Evolutionary conservation across 441 rosid species (phyloP), one percentile per base, ranked within the genome.

Genomic region (Daphne laureola): DNA sequence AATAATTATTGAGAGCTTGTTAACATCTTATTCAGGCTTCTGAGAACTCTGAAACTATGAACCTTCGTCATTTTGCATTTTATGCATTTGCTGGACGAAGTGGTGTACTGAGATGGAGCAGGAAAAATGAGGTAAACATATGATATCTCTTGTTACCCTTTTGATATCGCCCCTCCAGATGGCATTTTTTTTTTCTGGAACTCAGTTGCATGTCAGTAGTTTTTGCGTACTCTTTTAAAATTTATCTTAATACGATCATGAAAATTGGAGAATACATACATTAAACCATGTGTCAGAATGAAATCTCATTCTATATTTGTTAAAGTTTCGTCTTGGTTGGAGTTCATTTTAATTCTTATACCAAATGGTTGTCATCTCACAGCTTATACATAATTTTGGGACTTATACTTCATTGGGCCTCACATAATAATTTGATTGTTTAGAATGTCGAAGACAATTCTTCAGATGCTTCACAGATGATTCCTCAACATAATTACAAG

Each of bases 401-500:
- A 31, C 14, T 42, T 23, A 23, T 48, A n/a, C 40, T 53, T 31
- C 49, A 18, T 43, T 57, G 48, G 43, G 38, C 12, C 14, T 43
- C 46, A 43, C 56, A 38, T 50, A 38, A 56, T 74, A 9, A 17
- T 66, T 68, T 72, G 64, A 36, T 69, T 61, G 17, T 67, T 31
- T 64, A 94, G 98, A 84, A 94, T 75, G 62, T 80, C 69, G 98
- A 86, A 71, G 83, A 83, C 18, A 79, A 77, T 48, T 58, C 90
- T 58, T 64, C 87, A 61, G 98, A 88, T 76, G 83, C 83, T 23
- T 81, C 87, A 12, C 86, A 83, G 61, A 67, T 94, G 65, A 79
- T 86, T 71, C 98, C 99, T 8, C 99, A 94, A 62, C 99, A 90
- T 67, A 90, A 88, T 71, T 94, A 94, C 90, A 94, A 84, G 78